phyloP scores from a whole-genome alignment of 2,329 filamentous ascomycete genomes.

The Aspergillus awamori region DNA sequence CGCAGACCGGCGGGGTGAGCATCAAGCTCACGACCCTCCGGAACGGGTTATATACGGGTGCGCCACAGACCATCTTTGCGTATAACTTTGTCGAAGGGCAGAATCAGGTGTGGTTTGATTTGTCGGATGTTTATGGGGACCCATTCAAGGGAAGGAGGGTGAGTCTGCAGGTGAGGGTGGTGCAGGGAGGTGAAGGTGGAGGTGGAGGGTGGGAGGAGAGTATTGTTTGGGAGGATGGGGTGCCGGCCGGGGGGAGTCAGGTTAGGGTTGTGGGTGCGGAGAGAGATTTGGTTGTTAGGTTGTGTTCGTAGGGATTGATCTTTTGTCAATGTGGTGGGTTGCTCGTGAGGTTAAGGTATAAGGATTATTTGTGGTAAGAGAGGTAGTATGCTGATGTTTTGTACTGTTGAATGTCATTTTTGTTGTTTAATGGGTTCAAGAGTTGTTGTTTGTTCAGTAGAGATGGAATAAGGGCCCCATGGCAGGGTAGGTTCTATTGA shows the following conservation, averaged over 20 bases:
- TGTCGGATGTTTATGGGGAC: constrained; percentile 50
- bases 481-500: neutral
- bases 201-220: constrained; percentile 17
- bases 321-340: neutral
- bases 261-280: constrained; percentile 26
- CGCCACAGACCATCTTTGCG: constrained; percentile 46
- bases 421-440: no score
- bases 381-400: no score
- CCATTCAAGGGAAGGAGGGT: constrained; percentile 40
- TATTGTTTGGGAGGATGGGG: constrained; percentile 37
- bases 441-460: neutral
- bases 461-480: neutral
- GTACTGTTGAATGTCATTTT: no score
- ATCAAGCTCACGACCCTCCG: constrained; percentile 44
- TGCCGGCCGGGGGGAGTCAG: constrained; percentile 37
- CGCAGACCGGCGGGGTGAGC: constrained; percentile 43
- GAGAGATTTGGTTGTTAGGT: constrained; percentile 30
- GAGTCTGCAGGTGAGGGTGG: constrained; percentile 14
- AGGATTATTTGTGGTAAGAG: neutral
- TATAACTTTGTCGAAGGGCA: constrained; percentile 38
- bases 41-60: constrained; percentile 38
- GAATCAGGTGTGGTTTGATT: constrained; percentile 44
- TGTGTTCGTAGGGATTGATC: constrained; percentile 20
- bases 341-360: neutral
- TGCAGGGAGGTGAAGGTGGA: neutral